phyloP scores from a whole-genome alignment of 306 rosid genomes.

The Quercus rubra region DNA sequence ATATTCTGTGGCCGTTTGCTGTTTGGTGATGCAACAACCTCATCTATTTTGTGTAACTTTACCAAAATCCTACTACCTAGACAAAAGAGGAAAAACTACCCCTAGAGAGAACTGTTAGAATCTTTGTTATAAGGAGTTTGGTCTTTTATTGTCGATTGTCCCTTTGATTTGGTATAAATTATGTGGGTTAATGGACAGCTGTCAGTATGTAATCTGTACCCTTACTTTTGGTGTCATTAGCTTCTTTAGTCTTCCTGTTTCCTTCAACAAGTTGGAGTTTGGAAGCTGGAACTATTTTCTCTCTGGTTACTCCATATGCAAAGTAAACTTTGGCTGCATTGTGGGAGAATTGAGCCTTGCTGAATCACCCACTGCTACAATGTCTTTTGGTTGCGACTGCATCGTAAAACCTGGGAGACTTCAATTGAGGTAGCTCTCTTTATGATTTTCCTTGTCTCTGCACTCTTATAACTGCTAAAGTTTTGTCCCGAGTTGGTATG shows the following conservation, averaged over 20 bases:
- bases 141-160: constrained; percentile 45
- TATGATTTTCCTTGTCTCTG: constrained; percentile 14
- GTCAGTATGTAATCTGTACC: constrained; percentile 43
- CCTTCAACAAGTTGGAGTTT: constrained; percentile 42
- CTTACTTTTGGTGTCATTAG: constrained; percentile 39
- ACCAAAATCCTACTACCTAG: constrained; percentile 38
- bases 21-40: constrained; percentile 39
- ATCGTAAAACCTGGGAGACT: constrained; percentile 42
- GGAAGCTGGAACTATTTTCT: constrained; percentile 44
- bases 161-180: constrained; percentile 44
- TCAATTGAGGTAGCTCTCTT: constrained; percentile 66
- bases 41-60: constrained; percentile 50
- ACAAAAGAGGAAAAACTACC: constrained; percentile 35
- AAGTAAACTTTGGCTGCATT: constrained; percentile 53
- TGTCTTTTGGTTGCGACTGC: constrained; percentile 39
- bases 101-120: constrained; percentile 42
- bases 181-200: constrained; percentile 52
- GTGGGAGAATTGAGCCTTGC: constrained; percentile 55
- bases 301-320: constrained; percentile 38
- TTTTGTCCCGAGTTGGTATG: constrained; percentile 9
- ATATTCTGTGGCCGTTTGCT: constrained; percentile 42
- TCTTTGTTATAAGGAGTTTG: constrained; percentile 52
- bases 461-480: constrained; percentile 6
- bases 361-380: constrained; percentile 49
- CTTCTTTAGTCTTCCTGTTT: constrained; percentile 33